Conservation (phyloP, 2,329 filamentous ascomycete genomes). For the Laburnicola sp. region DNA sequence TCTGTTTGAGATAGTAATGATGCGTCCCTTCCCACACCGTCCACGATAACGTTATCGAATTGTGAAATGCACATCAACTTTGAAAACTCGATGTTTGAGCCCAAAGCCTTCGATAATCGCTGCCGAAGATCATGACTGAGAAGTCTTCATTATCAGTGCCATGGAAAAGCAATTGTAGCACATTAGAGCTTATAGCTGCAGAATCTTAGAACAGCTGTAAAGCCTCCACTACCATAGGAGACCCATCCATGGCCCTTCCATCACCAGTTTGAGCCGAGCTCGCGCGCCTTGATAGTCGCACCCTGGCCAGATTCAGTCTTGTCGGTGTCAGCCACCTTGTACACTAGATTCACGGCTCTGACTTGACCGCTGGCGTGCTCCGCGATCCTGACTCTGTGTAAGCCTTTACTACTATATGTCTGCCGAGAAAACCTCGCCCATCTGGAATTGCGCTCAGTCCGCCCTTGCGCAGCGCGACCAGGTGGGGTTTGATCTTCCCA, state of each 20-base stretch:
- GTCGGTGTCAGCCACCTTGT: conserved; percentile 1
- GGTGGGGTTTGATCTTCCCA: conserved; percentile 4
- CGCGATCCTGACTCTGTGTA: background rate
- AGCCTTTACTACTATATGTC: background rate
- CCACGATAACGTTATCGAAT: too few relatives aligned
- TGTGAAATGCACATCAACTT: too few relatives aligned
- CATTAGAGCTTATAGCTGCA: too few relatives aligned
- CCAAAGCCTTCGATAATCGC: too few relatives aligned
- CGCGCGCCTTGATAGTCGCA: background rate
- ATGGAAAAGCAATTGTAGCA: too few relatives aligned
- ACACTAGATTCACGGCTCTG: conserved; percentile 3
- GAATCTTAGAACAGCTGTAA: too few relatives aligned
- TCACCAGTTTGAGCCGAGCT: background rate
- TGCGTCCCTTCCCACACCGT: too few relatives aligned
- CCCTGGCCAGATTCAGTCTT: background rate
- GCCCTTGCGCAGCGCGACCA: conserved; percentile 3
- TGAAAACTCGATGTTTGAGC: too few relatives aligned
- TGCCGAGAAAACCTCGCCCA: background rate
- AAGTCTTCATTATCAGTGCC: too few relatives aligned
- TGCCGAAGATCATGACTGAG: too few relatives aligned
- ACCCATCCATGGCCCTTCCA: too few relatives aligned
- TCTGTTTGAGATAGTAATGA: background rate
- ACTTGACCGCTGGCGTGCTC: conserved; percentile 4
- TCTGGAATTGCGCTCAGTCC: background rate
- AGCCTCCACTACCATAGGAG: too few relatives aligned